Percentiles rank a stretch among this genome's conserved stretches.
Conservation (phyloP, 371 early-diverging fungal genomes). For the Smittium culicis region DNA sequence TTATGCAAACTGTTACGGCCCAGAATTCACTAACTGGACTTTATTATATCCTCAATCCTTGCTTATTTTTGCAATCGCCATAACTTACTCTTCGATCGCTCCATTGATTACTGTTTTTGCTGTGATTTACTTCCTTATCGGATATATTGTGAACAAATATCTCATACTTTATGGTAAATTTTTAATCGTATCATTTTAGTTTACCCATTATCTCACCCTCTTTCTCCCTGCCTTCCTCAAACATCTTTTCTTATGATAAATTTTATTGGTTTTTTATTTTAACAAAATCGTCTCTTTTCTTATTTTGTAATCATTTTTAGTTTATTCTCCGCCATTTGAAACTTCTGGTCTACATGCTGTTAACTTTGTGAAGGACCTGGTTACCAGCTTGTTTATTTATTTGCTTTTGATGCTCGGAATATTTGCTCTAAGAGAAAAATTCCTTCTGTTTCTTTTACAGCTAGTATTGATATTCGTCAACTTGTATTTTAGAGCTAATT, state of each 20-base stretch:
- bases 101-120: conserved; percentile 73
- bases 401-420: conserved; percentile 73
- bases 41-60: conserved; percentile 54
- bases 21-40: conserved; percentile 45
- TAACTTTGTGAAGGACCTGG: conserved; percentile 54
- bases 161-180: conserved; percentile 46
- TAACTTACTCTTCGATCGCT: conserved; percentile 74
- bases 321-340: conserved; percentile 72
- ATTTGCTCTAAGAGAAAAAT: conserved; percentile 40
- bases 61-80: conserved; percentile 63
- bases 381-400: conserved; percentile 65
- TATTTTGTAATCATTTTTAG: not conserved
- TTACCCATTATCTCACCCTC: not conserved
- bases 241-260: not conserved
- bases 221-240: not conserved
- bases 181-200: not conserved
- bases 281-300: not conserved
- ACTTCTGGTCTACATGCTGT: conserved; percentile 60
- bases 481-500: conserved; percentile 19
- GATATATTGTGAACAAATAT: conserved; percentile 61
- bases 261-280: not conserved
- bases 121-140: conserved; percentile 55
- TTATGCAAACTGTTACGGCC: conserved; percentile 37
- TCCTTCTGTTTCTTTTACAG: conserved; percentile 23
- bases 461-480: conserved; percentile 26